These are phyloP conservation scores for Xylaria scruposa DNA, from an alignment of 495 filamentous ascomycete species.

Conservation along the genomic window DNA sequence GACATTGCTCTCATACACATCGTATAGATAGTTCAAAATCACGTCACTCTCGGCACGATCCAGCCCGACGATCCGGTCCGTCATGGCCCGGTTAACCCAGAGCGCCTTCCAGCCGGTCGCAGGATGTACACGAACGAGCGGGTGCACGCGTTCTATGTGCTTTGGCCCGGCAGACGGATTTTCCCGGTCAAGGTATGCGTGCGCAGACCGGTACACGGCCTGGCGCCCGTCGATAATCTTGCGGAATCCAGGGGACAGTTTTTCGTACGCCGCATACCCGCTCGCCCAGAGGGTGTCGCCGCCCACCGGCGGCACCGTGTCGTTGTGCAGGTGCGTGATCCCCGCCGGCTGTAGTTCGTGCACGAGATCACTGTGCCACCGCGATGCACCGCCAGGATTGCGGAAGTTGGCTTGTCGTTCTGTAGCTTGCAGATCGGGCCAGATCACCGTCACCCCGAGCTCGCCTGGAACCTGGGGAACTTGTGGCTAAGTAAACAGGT, in stretches of 20 bases:
- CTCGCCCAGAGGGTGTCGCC: conserved; percentile 77
- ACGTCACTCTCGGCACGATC: conserved; percentile 70
- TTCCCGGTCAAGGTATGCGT: conserved; percentile 70
- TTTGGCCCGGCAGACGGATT: conserved; percentile 66
- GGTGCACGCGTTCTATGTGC: conserved; percentile 69
- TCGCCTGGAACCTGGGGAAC: conserved; percentile 72
- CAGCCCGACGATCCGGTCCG: conserved; percentile 67
- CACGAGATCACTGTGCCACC: conserved; percentile 75
- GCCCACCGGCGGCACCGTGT: conserved; percentile 67
- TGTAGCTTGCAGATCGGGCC: conserved; percentile 67
- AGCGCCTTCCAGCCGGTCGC: conserved; percentile 74
- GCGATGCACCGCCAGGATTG: conserved; percentile 66
- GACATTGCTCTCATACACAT: conserved; percentile 69
- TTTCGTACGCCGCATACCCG: conserved; percentile 74
- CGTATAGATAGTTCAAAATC: conserved; percentile 69
- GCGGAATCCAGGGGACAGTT: conserved; percentile 71
- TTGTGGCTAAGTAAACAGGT: conserved; percentile 59
- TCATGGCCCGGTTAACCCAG: conserved; percentile 73
- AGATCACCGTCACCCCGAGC: conserved; percentile 69
- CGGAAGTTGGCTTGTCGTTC: conserved; percentile 64
- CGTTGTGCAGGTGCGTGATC: conserved; percentile 72
- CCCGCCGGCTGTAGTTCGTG: conserved; percentile 75
- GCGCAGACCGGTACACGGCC: conserved; percentile 71
- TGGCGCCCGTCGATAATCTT: conserved; percentile 72
- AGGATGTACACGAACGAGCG: conserved; percentile 73